phyloP scores from a whole-genome alignment of 257 asterid species.

The Solanum gracilifrons region DNA sequence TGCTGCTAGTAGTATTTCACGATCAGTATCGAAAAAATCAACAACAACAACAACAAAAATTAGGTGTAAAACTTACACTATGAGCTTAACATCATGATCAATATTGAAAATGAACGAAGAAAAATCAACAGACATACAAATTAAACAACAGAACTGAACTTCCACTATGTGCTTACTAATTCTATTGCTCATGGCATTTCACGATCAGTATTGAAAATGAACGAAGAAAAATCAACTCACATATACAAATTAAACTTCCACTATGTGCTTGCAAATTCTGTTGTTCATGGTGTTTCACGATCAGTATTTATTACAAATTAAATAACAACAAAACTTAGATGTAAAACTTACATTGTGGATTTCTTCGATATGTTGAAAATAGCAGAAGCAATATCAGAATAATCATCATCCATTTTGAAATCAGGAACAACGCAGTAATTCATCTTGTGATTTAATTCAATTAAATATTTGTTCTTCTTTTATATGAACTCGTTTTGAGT shows the following conservation, averaged over 20 bases:
- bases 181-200: neutral
- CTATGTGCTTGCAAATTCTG: neutral
- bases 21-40: neutral
- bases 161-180: neutral
- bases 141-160: neutral
- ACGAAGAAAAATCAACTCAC: neutral
- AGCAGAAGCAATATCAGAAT: neutral
- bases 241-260: neutral
- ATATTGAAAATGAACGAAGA: neutral
- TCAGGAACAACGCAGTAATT: slow-evolving; percentile 4
- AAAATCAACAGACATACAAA: neutral
- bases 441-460: neutral
- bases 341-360: slow-evolving; percentile 1
- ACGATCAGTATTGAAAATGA: neutral
- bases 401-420: slow-evolving; percentile 7
- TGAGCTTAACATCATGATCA: neutral
- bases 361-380: slow-evolving; percentile 3
- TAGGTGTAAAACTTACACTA: neutral
- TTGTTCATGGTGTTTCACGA: neutral
- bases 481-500: neutral
- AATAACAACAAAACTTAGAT: neutral
- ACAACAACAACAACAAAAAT: neutral
- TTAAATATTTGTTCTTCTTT: neutral
- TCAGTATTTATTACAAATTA: neutral
- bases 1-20: neutral